phyloP scores from a whole-genome alignment of 176 grass and related monocot species.

The Oryza coarctata region DNA sequence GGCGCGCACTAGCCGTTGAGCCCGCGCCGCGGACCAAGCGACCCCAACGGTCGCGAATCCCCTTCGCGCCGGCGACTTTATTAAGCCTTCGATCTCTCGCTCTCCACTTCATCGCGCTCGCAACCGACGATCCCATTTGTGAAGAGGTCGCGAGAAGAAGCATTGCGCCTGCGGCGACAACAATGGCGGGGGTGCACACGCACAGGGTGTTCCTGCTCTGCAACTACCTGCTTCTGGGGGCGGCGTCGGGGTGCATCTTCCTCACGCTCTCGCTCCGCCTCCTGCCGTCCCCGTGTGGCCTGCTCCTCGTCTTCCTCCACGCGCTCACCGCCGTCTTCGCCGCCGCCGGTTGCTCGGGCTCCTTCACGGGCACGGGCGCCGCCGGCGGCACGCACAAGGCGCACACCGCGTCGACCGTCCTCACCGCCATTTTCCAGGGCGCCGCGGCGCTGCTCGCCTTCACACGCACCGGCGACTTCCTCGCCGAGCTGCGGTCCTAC shows the following conservation, averaged over 20 bases:
- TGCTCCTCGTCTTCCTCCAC: constrained; percentile 80
- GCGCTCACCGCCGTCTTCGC: constrained; percentile 61
- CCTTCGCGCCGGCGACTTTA: neutral
- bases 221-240: constrained; percentile 82
- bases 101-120: neutral
- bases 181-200: constrained; percentile 27
- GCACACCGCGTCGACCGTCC: constrained; percentile 57
- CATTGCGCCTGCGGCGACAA: neutral
- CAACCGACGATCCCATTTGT: neutral
- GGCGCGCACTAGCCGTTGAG: constrained; percentile 20
- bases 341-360: constrained; percentile 54
- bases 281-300: constrained; percentile 57
- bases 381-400: constrained; percentile 32
- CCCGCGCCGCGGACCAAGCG: neutral
- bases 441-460: constrained; percentile 57
- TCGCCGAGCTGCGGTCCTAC: constrained; percentile 58
- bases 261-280: constrained; percentile 87
- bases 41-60: constrained; percentile 6
- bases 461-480: constrained; percentile 58
- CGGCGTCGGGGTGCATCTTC: constrained; percentile 79
- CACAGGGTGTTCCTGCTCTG: constrained; percentile 63
- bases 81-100: constrained; percentile 4
- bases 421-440: constrained; percentile 83
- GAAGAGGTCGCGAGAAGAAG: neutral
- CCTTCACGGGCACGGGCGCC: constrained; percentile 13